Base-by-base conservation (phyloP, 192 early-diverging fungal genomes). In the Coemansia sp. region DNA sequence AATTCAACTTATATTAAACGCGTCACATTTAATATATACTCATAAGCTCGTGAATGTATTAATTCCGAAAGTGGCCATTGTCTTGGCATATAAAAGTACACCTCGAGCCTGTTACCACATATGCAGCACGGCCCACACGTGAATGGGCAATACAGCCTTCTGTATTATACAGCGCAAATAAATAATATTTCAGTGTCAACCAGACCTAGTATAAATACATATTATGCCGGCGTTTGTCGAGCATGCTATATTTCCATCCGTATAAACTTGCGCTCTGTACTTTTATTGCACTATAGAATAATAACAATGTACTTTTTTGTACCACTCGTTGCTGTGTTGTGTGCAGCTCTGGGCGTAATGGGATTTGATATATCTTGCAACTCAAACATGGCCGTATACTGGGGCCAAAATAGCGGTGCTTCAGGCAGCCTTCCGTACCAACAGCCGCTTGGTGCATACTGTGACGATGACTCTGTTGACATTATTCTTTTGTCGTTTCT, bases 401-500 rank as follows among this genome's bases (percentile, higher is more conserved):
- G 82, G 83, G 86, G 86, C 38, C 73, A 78, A 61, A 86, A 86
- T 69, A 85, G 83, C 17, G 87, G 54, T 54, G 76, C 76, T 5
- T 70, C 76, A 1, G 70, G 71, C 2, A 57, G 67, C 10, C 64
- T 79, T n/a, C 82, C 64, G 7, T 62, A 68, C 62, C 74, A 83
- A 23, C 63, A 83, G 68, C 82, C 72, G 62, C 75, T 90, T 17
- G 81, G 62, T 3, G 72, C 79, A 4, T 90, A 88, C 64, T 90
- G 89, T 56, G 69, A 86, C 24, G 78, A 77, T 15, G 43, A 73
- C 15, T 80, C 72, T 24, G 72, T 70, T 0, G 83, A 90, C 67
- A 74, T 86, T 2, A 73, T 88, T 15, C 74, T 88, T 2, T 41
- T 90, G 5, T 83, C 87, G 0, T 90, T 90, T 62, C 58, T 90